Evolutionary conservation across 768 basidiomycete species (phyloP).

Genomic region (Leucosporidium yakuticum): DNA sequence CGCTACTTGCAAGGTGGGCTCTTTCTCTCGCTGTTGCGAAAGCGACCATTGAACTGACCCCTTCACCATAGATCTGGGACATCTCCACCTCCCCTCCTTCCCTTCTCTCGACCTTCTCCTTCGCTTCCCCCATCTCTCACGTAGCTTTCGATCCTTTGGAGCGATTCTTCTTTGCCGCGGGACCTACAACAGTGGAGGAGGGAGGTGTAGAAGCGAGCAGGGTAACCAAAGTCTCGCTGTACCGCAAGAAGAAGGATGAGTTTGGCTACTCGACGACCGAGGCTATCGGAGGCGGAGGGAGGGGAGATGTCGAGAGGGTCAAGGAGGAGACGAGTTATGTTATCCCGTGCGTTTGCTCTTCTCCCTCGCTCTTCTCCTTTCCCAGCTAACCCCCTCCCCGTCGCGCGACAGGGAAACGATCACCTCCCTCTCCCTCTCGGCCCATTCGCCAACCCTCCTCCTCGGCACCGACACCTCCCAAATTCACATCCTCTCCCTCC

Average conservation of each 20-base stretch:
- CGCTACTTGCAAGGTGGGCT: constrained; percentile 77
- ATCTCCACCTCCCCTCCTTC: constrained; percentile 58
- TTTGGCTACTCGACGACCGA: constrained; percentile 46
- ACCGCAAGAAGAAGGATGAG: constrained; percentile 24
- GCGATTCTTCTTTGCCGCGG: constrained; percentile 70
- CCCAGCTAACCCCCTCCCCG: constrained; percentile 15
- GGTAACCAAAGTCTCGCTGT: constrained; percentile 21
- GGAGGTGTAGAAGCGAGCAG: constrained; percentile 13
- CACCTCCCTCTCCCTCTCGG: constrained; percentile 65
- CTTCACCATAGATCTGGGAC: constrained; percentile 61
- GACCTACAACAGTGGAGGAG: background rate
- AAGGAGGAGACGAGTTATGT: constrained; percentile 54
- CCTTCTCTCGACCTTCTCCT: constrained; percentile 78
- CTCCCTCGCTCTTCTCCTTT: constrained; percentile 14
- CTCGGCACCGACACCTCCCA: constrained; percentile 68
- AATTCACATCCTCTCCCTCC: constrained; percentile 75
- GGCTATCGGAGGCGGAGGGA: constrained; percentile 69
- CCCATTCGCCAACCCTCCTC: constrained; percentile 71
- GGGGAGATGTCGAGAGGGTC: constrained; percentile 64
- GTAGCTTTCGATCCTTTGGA: constrained; percentile 78
- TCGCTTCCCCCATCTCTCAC: constrained; percentile 66
- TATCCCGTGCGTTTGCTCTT: constrained; percentile 52
- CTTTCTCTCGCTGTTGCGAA: background rate
- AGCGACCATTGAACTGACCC: background rate
- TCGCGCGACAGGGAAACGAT: constrained; percentile 61